phyloP scores from a whole-genome alignment of 1,284 basidiomycete species.

The Singerocomus inundabilis region DNA sequence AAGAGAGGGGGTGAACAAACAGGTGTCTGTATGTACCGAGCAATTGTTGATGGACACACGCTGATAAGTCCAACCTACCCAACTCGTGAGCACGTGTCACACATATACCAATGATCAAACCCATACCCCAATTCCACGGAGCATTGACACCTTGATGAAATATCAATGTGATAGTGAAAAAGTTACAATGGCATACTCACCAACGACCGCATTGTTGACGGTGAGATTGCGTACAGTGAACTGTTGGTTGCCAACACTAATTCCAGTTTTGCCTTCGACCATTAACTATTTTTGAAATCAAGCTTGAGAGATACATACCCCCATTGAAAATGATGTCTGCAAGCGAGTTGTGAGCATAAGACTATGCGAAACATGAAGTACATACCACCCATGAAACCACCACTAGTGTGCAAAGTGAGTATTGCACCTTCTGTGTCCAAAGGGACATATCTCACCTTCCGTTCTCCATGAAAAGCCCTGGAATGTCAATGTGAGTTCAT shows the following conservation, averaged over 20 bases:
- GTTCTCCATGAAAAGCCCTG: constrained; percentile 58
- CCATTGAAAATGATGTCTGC: constrained; percentile 54
- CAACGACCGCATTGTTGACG: constrained; percentile 42
- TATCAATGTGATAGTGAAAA: constrained; percentile 2
- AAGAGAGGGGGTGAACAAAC: background rate
- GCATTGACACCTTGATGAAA: constrained; percentile 32
- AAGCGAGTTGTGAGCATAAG: constrained; percentile 3
- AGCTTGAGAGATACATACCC: constrained; percentile 23
- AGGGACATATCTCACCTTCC: constrained; percentile 48
- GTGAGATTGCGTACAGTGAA: constrained; percentile 36
- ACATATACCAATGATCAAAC: background rate
- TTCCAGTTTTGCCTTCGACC: constrained; percentile 35
- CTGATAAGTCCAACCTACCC: constrained; percentile 45
- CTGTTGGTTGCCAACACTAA: constrained; percentile 35
- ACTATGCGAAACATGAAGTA: background rate
- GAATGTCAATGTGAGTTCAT: constrained; percentile 26
- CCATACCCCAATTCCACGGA: constrained; percentile 47
- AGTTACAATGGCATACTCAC: background rate
- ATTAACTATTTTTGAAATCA: constrained; percentile 1
- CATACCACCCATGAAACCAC: constrained; percentile 58
- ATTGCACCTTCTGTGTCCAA: constrained; percentile 32
- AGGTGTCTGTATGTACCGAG: constrained; percentile 22
- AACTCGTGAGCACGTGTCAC: background rate
- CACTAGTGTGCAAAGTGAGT: constrained; percentile 32
- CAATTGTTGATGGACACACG: constrained; percentile 50